These are phyloP conservation scores for Volvox reticuliferus DNA, from an alignment of 139 green algal species.

Conservation along the genomic window DNA sequence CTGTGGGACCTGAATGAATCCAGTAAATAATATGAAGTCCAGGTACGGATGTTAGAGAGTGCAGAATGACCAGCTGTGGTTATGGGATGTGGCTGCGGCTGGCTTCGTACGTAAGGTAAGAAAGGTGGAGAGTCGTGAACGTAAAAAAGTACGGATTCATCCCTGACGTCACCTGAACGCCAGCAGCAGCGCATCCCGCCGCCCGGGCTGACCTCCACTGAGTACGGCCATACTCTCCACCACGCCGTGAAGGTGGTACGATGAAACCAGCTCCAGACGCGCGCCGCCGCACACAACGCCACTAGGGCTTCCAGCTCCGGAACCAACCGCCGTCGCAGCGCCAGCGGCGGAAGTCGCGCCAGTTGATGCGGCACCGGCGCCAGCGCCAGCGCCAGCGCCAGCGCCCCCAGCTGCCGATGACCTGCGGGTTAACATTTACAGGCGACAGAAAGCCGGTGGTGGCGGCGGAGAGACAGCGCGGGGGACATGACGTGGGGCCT, in stretches of 20 bases:
- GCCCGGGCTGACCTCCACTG: conserved; percentile 13
- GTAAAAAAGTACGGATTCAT: neutral
- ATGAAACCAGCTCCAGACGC: conserved; percentile 68
- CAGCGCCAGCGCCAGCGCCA: neutral
- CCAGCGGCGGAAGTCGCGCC: neutral
- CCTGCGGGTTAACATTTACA: neutral
- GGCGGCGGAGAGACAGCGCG: neutral
- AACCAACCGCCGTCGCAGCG: neutral
- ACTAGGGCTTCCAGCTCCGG: too few relatives aligned
- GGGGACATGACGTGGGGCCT: too few relatives aligned
- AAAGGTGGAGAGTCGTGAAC: neutral
- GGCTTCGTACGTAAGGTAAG: neutral
- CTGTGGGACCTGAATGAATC: too few relatives aligned
- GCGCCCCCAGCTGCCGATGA: neutral
- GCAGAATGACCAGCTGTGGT: too few relatives aligned
- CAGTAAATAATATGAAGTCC: too few relatives aligned
- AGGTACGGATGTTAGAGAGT: too few relatives aligned
- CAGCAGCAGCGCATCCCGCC: conserved; percentile 84
- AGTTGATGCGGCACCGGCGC: neutral
- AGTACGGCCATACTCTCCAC: conserved; percentile 85
- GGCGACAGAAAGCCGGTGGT: neutral
- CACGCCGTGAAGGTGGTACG: conserved; percentile 68
- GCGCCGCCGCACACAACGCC: neutral
- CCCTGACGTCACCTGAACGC: conserved; percentile 73
- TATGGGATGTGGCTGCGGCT: neutral